Evolutionary conservation across 1,139 yeast genomes (phyloP), one percentile per base, ranked within the genome.

Genomic region (Taphrina deformans): DNA sequence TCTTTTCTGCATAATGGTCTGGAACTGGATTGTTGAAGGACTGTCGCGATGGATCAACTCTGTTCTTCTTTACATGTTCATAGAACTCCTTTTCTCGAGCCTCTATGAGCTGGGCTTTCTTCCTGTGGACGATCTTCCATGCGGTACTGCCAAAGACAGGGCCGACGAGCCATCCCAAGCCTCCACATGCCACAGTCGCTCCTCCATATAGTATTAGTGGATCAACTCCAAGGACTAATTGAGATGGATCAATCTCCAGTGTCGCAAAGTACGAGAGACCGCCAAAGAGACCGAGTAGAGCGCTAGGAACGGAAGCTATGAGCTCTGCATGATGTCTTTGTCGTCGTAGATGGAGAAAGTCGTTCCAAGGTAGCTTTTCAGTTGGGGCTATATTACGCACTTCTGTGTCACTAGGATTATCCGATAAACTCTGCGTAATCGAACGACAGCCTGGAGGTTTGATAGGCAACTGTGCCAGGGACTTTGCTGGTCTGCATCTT

Each of bases 1-100:
- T 92, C 77, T 89, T 89, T 78, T 93, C 99, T 38, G 99, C 99
- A 74, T 93, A 93, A 78, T 91, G 95, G 76, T 93, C 99, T 21
- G 98, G 97, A 51, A 93, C 96, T 10, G 98, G 99, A 77, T 93
- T 93, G 68, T 93, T 84, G 77, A 90, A 87, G 73, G 92, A 85
- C 78, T 91, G 97, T 65, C 89, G 85, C n/a, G 92, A 83, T 12
- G 99, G 97, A 76, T 93, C 96, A 50, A 92, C 97, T 72, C 99
- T 82, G 76, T 90, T 88, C 67, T 79, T 79, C 72, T 83, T 84
- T 70, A 93, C 83, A 73, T 85, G 93, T 69, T 83, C 82, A 74
- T 92, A 80, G 72, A 92, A 93, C 53, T 82, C 80, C 70, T 84
- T 83, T 73, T 93, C 93, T 78, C 68, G 46, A 38, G 60, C 69